Evolutionary conservation across 176 grass and related monocot genomes (phyloP).

Genomic region (Oryza longistaminata): DNA sequence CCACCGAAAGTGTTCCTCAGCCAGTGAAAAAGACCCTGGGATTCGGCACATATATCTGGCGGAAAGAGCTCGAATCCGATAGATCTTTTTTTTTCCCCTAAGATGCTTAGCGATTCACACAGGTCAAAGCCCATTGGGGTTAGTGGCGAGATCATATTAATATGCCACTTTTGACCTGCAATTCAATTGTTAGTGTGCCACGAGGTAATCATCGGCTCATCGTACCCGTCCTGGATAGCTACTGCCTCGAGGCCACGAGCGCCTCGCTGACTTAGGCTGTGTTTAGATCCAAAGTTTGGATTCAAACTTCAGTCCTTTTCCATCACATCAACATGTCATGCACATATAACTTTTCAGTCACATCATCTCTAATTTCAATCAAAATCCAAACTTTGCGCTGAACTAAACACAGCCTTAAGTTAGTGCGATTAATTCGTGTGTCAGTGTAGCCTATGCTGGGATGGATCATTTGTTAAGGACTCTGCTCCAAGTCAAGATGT

Average conservation of each 20-base stretch:
- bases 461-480: neutral
- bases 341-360: too few species aligned
- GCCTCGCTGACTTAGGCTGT: neutral
- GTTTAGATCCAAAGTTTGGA: too few species aligned
- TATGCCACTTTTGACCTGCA: neutral
- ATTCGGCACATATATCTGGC: neutral
- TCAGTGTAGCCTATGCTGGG: too few species aligned
- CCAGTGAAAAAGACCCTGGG: neutral
- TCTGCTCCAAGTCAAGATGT: neutral
- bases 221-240: neutral
- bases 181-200: neutral
- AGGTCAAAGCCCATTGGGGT: neutral
- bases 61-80: neutral
- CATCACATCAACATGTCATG: too few species aligned
- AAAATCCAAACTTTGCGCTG: too few species aligned
- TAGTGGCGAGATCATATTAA: neutral
- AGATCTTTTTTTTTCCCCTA: neutral
- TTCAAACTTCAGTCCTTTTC: too few species aligned
- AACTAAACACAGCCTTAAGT: too few species aligned
- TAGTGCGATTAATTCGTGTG: too few species aligned
- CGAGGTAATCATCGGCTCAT: neutral
- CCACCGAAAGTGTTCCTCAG: neutral
- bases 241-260: neutral
- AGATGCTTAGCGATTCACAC: neutral
- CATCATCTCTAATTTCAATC: too few species aligned